Conservation (phyloP, 139 green algal genomes). For the Haematococcus sp. region DNA sequence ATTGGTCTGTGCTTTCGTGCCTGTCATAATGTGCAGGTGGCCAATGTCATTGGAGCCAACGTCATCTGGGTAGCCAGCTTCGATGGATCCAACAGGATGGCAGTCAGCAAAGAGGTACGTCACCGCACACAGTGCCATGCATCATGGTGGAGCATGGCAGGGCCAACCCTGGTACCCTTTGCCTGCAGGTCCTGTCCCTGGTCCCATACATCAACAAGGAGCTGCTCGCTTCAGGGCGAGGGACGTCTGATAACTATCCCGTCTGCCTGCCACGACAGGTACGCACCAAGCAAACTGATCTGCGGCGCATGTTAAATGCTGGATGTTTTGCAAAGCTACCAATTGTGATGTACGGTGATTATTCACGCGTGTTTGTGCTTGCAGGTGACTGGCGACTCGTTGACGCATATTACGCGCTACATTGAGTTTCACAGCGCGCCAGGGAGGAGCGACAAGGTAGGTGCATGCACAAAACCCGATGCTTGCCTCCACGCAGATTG, state of each 20-base stretch:
- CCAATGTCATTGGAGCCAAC: too few relatives aligned
- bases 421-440: constrained; percentile 10
- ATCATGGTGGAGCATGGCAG: too few relatives aligned
- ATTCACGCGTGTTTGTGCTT: not conserved
- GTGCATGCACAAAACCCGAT: not conserved
- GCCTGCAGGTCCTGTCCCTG: constrained; percentile 5
- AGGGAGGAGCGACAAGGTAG: constrained; percentile 2
- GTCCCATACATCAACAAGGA: constrained; percentile 7
- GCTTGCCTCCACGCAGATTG: not conserved
- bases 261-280: not conserved
- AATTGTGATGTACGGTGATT: too few relatives aligned
- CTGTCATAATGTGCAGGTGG: too few relatives aligned
- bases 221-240: not conserved
- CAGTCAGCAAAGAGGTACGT: too few relatives aligned
- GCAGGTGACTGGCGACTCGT: not conserved
- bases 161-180: too few relatives aligned
- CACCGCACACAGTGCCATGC: too few relatives aligned
- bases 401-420: constrained; percentile 2
- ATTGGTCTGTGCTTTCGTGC: too few relatives aligned
- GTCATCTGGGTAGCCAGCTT: too few relatives aligned
- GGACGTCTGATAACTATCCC: not conserved
- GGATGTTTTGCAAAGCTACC: not conserved
- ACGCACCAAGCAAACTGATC: too few relatives aligned
- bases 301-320: not conserved
- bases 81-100: too few relatives aligned